Evolutionary conservation across 257 asterid genomes (phyloP), one percentile per base, ranked within the genome.

Genomic region (Jasminum sambac): DNA sequence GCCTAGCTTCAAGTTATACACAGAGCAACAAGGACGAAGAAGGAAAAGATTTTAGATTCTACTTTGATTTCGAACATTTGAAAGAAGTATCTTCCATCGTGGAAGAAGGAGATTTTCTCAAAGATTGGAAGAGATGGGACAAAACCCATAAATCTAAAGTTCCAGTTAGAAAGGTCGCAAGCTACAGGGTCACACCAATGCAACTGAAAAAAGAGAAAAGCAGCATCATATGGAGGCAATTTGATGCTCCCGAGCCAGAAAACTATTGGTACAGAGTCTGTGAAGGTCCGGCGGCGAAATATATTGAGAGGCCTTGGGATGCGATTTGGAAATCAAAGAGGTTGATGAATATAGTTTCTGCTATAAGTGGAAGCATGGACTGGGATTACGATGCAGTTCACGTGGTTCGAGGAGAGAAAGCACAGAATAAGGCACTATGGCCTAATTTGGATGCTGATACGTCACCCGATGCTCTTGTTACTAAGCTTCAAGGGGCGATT

Each of bases 301-400:
- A 86, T 79, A 77, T 91, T 5, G 87, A 91, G 77, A 80, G 99
- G 79, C 98, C 98, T 0, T 95, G 99, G 98, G 77, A 76, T 7
- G 82, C 91, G 0, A 77, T 95, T 19, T 95, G 97, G 99, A 95
- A 95, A 80, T 91, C 98, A 9, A 95, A 95, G 82, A 76, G 98
- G 66, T 68, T 95, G 23, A 95, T 91, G 97, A 95, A 91, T 62
- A 91, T 95, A 66, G 98, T 94, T 14, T 74, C 99, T 3, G 99
- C 73, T 10, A 94, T 94, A 26, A 94, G 99, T 36, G 99, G 98
- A 74, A 87, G 89, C 64, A 91, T 94, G 99, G 99, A 94, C 72
- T 94, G 99, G 99, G 99, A 94, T 81, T 94, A 79, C 13, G 98
- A 94, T 69, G 96, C 98, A 6, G 95, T 87, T 36, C 99, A 94